phyloP scores from a whole-genome alignment of 2,329 filamentous ascomycete genomes.

The Paraphaeosphaeria minitans region DNA sequence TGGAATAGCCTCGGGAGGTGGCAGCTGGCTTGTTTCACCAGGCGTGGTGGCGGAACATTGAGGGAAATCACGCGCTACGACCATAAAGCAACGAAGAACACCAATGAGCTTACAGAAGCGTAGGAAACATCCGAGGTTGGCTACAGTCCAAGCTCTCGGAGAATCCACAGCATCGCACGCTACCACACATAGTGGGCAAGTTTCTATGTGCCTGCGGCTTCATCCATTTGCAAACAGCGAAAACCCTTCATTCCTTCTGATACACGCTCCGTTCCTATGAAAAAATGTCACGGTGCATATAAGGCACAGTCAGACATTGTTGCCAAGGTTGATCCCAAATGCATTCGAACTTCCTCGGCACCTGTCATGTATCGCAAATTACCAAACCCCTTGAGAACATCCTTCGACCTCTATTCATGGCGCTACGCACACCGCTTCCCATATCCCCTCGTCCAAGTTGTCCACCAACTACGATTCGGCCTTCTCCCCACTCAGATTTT shows the following conservation, averaged over 20 bases:
- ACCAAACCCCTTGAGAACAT: no score
- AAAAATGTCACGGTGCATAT: no score
- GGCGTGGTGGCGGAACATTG: neutral
- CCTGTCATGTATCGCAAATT: no score
- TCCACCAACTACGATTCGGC: conserved; percentile 56
- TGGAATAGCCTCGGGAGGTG: conserved; percentile 1
- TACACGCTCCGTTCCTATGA: no score
- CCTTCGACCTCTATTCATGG: neutral
- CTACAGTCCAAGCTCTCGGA: neutral
- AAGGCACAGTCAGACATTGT: no score
- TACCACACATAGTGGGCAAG: no score
- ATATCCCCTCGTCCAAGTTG: conserved; percentile 10
- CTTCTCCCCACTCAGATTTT: conserved; percentile 66
- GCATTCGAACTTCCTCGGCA: no score
- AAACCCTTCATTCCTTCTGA: neutral
- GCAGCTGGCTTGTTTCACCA: conserved; percentile 6
- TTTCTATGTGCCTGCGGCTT: neutral
- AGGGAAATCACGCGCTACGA: neutral
- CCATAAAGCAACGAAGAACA: neutral
- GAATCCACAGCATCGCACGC: neutral
- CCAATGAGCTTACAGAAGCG: neutral
- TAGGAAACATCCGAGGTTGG: conserved; percentile 9
- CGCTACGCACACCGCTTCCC: conserved; percentile 9
- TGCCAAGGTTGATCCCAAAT: no score
- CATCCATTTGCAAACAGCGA: neutral